phyloP scores from a whole-genome alignment of 495 filamentous ascomycete species.

The Hypoxylon lenormandii region DNA sequence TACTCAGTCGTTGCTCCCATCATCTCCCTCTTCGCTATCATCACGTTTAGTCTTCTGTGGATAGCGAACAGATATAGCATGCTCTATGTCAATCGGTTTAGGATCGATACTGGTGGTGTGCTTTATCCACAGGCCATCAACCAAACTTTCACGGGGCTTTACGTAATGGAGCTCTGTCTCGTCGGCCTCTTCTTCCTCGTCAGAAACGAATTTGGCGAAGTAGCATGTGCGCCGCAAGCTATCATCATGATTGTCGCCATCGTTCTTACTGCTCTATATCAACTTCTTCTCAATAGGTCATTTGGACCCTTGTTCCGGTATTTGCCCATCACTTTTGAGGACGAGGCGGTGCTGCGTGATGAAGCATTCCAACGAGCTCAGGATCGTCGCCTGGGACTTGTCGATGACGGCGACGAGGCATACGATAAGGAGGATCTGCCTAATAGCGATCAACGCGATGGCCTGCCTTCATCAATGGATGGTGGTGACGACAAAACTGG shows the following conservation, averaged over 20 bases:
- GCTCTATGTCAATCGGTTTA: slow-evolving; percentile 92
- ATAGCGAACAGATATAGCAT: slow-evolving; percentile 96
- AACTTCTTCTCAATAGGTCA: slow-evolving; percentile 82
- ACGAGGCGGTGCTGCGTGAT: slow-evolving; percentile 89
- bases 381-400: slow-evolving; percentile 67
- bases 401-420: slow-evolving; percentile 64
- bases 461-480: slow-evolving; percentile 32
- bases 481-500: slow-evolving; percentile 24
- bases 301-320: slow-evolving; percentile 89
- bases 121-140: slow-evolving; percentile 94
- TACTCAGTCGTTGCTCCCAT: slow-evolving; percentile 91
- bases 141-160: slow-evolving; percentile 93
- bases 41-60: slow-evolving; percentile 95
- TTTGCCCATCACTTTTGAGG: slow-evolving; percentile 93
- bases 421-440: slow-evolving; percentile 45
- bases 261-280: slow-evolving; percentile 79
- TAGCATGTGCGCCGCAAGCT: slow-evolving; percentile 80
- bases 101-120: slow-evolving; percentile 90
- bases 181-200: slow-evolving; percentile 93
- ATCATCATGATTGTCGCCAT: slow-evolving; percentile 87
- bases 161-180: slow-evolving; percentile 92
- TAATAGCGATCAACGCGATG: slow-evolving; percentile 45
- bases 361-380: slow-evolving; percentile 86
- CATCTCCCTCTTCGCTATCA: slow-evolving; percentile 91
- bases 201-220: slow-evolving; percentile 67